Evolutionary conservation across 176 grass and related monocot species (phyloP).

Genomic region (Phoenix roebelenii): DNA sequence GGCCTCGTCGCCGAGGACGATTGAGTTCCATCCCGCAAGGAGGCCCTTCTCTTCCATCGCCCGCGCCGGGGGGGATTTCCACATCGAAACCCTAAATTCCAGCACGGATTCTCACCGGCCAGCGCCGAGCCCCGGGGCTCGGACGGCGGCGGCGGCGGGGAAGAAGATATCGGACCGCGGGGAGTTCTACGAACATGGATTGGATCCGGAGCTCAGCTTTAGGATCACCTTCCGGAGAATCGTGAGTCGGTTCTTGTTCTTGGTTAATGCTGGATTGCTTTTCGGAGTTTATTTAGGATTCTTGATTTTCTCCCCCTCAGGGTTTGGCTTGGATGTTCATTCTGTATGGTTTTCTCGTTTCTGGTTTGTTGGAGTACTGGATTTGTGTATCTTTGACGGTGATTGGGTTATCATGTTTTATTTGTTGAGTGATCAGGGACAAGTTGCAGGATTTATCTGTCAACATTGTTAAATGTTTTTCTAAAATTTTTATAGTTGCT

Average conservation of each 20-base stretch:
- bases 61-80: slow-evolving; percentile 33
- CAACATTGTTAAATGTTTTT: too few relatives aligned
- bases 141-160: slow-evolving; percentile 1
- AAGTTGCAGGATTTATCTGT: too few relatives aligned
- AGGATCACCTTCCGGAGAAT: slow-evolving; percentile 90
- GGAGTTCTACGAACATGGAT: slow-evolving; percentile 35
- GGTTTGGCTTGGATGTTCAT: too few relatives aligned
- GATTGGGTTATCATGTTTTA: too few relatives aligned
- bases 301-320: too few relatives aligned
- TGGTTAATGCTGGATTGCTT: neutral
- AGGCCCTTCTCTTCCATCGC: slow-evolving; percentile 22
- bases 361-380: too few relatives aligned
- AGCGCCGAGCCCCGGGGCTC: slow-evolving; percentile 2
- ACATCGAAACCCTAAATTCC: slow-evolving; percentile 79
- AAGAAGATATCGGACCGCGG: slow-evolving; percentile 29
- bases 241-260: slow-evolving; percentile 34
- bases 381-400: too few relatives aligned
- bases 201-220: slow-evolving; percentile 72
- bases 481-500: too few relatives aligned
- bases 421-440: too few relatives aligned
- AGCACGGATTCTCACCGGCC: slow-evolving; percentile 4
- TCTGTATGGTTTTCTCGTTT: too few relatives aligned
- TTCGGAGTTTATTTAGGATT: neutral
- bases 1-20: slow-evolving; percentile 29
- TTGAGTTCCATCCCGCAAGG: slow-evolving; percentile 64